Evolutionary conservation across 306 rosid species (phyloP), one percentile per base, ranked within the genome.

Genomic region (Cucurbita ficifolia): DNA sequence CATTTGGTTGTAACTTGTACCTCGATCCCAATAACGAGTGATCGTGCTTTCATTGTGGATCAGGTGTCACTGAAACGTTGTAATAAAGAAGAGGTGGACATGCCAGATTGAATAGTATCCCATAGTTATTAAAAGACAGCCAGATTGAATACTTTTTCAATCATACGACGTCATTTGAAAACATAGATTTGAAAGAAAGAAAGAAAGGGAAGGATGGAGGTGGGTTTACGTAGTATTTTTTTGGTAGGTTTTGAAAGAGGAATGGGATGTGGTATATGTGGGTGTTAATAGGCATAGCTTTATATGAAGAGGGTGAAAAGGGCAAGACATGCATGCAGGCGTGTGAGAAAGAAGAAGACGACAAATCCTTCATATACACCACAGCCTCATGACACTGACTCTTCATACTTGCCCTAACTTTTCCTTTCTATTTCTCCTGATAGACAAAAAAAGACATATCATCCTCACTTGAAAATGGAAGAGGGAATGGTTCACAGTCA

Each of bases 291-390:
- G 10, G 1, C 10, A 54, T 54, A 63, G 87, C 79, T 83, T 84
- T 65, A 65, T 19, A 42, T 42, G 53, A 45, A 46, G 73, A 89
- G 80, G 73, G 73, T 88, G 98, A 90, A 86, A 90, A 79, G 86
- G 90, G 83, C 97, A 88, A 85, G 87, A 86, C 98, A 83, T 72
- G 90, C 98, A 83, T 72, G 90, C 88, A 88, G 87, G 93, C 76
- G 79, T 78, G 85, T 61, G 84, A 77, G 65, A 16, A 51, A 73
- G 79, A 87, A 29, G 33, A 46, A 82, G 74, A 81, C 68, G 86
- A 89, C 83, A 79, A 82, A 35, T 84, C 77, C 10, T 80, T 85
- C 83, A 84, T 51, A 7, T 51, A 5, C 5, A 49, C 16, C n/a
- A 12, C 7, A 24, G 18, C 7, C 18, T 21, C 0, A 61, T 6